Base-by-base conservation (phyloP, 805 yeast species). In the Suhomyces canberraensis region DNA sequence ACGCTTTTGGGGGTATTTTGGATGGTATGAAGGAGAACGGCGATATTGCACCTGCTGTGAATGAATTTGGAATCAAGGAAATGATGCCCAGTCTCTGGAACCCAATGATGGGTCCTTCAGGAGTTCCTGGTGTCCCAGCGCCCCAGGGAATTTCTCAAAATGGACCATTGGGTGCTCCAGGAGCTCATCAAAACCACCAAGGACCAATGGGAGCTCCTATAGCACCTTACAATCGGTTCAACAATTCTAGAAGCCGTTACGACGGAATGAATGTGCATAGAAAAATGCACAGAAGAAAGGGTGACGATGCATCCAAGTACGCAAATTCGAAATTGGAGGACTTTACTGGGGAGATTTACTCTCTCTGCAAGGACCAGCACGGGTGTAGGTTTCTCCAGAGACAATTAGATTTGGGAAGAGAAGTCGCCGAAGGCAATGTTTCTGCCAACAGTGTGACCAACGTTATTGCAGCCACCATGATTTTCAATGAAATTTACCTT, bases 361-460 rank as follows among this genome's bases (percentile, higher is more conserved):
- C 85, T 1, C 69, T 93, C 45, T 90, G 98, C 64, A 87, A 82
- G 54, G 98, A 91, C 58, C 98, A 91, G 64, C 96, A 91, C 56
- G 98, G 98, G 7, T 91, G 98, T 57, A 73, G 98, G 41, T 89
- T 85, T 58, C 66, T 91, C 45, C 98, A 91, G 62, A 78, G 84
- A 45, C 95, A 89, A 57, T 70, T 93, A 47, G 95, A 88, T 49
- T 58, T 71, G 31, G 74, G 76, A 8, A 78, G 75, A 21, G 67
- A 61, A 20, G 46, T 44, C 4, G 51, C 49, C 4, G 42, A 32
- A 16, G 35, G 35, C 3, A 20, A 20, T 16, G 25, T 25, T 16
- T 11, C 20, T 18, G 19, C 22, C 17, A 39, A 39, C 17, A 45
- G 40, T 1, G 35, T 49, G 35, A 37, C 52, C 21, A 50, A 45